These are phyloP conservation scores for Tritrichomonas foetus DNA, from an alignment of 208 protist species.

Conservation along the genomic window DNA sequence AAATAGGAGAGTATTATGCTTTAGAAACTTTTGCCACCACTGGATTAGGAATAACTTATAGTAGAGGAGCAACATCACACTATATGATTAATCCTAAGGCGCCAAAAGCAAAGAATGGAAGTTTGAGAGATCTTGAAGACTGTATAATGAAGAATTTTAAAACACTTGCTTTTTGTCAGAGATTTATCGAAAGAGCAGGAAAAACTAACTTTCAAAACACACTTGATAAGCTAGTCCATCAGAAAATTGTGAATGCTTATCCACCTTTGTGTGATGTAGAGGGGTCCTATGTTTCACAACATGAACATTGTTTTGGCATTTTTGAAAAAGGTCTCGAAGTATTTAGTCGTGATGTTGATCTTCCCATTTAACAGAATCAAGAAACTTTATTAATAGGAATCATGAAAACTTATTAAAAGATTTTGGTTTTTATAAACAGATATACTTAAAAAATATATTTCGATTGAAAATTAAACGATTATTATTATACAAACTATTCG, in stretches of 20 bases:
- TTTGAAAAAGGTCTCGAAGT: background rate
- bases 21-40: slow-evolving; percentile 99
- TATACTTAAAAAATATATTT: no score
- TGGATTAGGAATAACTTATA: slow-evolving; percentile 56
- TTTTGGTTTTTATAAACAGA: no score
- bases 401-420: no score
- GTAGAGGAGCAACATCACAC: slow-evolving; percentile 61
- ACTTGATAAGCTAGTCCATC: slow-evolving; percentile 66
- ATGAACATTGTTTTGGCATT: slow-evolving; percentile 51
- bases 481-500: no score
- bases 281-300: slow-evolving; percentile 93
- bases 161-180: slow-evolving; percentile 67
- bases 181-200: slow-evolving; percentile 62
- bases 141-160: slow-evolving; percentile 79
- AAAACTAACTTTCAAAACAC: slow-evolving; percentile 73
- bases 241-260: slow-evolving; percentile 79
- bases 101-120: slow-evolving; percentile 47
- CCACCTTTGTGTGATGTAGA: slow-evolving; percentile 88
- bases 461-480: no score
- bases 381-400: no score
- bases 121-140: slow-evolving; percentile 75
- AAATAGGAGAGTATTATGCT: slow-evolving; percentile 90
- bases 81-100: slow-evolving; percentile 82
- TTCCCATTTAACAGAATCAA: no score
- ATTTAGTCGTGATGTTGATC: background rate